Base-by-base conservation (phyloP, 2,329 filamentous ascomycete genomes). In the Alternaria sp. region DNA sequence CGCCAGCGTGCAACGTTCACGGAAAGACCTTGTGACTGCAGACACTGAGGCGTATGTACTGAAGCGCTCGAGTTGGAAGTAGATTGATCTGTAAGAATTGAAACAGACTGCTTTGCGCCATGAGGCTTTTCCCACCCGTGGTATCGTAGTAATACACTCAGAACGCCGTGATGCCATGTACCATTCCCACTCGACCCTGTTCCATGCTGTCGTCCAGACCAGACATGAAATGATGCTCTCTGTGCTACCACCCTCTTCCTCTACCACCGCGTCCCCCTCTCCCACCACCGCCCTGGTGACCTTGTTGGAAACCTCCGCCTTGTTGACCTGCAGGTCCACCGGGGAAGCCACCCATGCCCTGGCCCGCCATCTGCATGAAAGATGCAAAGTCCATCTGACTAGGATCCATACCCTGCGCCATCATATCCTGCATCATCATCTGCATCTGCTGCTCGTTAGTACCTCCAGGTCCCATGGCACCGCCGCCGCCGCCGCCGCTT, bases 381-480 rank as follows among this genome's bases (percentile, higher is more conserved):
- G 63, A 67, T 17, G 61, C 64, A 63, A 76, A 73, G 51, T 74
- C 73, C 73, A 73, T 77, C 58, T 69, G 71, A 56, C 64, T 73
- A 14, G 68, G 68, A 51, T 76, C 72, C 56, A 74, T 70, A 23
- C 84, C 84, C 56, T 83, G 80, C 79, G 85, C 84, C 65, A 59
- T 59, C 56, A 81, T 79, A 29, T 81, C 78, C 61, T 86, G 79
- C 82, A 87, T 86, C 60, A 83, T 81, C 75, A 85, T 83, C 82
- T 86, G 85, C 80, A 86, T 85, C 58, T 85, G 82, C 51, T 83
- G 81, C 24, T 82, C 81, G 77, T 85, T 78, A 77, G 85, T 75
- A 7, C 61, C 73, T 51, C 63, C 70, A 4, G 61, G 64, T 2
- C 45, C 68, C 11, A 56, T 67, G 6, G 56, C 55, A 51, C 51